A percentile compares a stretch with the other conserved stretches of the same genome.
Evolutionary conservation across 495 filamentous ascomycete genomes (phyloP).

Genomic region (Aspergillus bertholletiae): DNA sequence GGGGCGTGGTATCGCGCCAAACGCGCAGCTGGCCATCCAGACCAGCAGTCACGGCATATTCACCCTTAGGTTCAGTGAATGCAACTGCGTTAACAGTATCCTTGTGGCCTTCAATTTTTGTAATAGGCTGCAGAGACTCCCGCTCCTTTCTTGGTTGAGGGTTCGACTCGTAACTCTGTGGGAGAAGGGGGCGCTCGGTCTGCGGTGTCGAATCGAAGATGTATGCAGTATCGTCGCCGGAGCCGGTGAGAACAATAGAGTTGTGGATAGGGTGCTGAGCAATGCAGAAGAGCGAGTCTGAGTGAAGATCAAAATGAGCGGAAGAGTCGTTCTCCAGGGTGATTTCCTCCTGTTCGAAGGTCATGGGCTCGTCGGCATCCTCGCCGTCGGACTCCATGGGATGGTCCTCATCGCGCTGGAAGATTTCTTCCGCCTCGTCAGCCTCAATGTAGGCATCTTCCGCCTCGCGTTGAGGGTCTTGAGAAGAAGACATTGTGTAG

Average conservation of each 20-base stretch:
- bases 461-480: constrained; percentile 45
- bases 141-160: constrained; percentile 55
- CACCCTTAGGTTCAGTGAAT: constrained; percentile 79
- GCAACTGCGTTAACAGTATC: constrained; percentile 84
- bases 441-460: constrained; percentile 61
- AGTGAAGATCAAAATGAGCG: constrained; percentile 87
- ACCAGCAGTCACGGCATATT: constrained; percentile 81
- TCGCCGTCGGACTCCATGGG: constrained; percentile 66
- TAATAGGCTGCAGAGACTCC: constrained; percentile 56
- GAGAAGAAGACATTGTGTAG: constrained; percentile 5
- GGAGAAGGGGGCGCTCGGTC: constrained; percentile 60
- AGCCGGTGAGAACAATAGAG: constrained; percentile 80
- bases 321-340: constrained; percentile 82
- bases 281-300: constrained; percentile 87
- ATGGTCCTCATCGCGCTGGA: constrained; percentile 64
- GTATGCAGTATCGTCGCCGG: constrained; percentile 79
- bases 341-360: constrained; percentile 68
- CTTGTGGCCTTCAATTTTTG: constrained; percentile 77
- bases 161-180: constrained; percentile 68
- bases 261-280: constrained; percentile 82
- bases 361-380: constrained; percentile 54
- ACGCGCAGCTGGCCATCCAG: constrained; percentile 72
- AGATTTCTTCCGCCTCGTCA: constrained; percentile 69
- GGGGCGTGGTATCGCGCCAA: constrained; percentile 42
- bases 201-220: constrained; percentile 68